Evolutionary conservation across 176 grass and related monocot genomes (phyloP), one percentile per base, ranked within the genome.

Genomic region (Avena sativa): DNA sequence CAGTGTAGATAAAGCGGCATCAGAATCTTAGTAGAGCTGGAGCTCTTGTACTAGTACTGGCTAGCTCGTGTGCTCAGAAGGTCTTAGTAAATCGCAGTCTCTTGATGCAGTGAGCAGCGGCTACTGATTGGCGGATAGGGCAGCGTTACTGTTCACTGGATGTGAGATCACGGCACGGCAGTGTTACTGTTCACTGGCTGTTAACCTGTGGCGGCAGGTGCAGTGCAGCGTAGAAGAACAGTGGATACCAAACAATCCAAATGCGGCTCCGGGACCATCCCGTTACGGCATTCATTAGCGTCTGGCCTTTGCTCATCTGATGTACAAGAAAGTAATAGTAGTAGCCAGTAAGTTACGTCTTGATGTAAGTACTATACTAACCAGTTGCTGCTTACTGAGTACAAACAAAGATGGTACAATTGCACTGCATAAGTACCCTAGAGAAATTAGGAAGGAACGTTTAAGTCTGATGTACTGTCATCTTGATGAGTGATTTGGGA

Each of bases 1-100:
- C 25, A 61, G 16, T 85, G 0, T 52, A 67, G 28, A 36, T 67
- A 81, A 85, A 64, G 63, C 38, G 62, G 47, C 71, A 55, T 6
- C 40, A 43, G 86, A 87, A 91, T 86, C 86, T 72, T 78, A 57
- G 44, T 69, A 85, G 71, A 88, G 36, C 62, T 82, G 82, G 78
- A 85, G 71, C 48, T 72, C 72, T 13, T 34, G 44, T 81, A 82
- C 52, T 78, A 62, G 30, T 81, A 82, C 52, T 78, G 71, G 32
- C 6, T n/a, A 90, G 16, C 74, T 76, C 81, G 30, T 85, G 60
- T 30, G 28, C 28, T 30, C 58, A 88, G 85, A 91, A 88, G 85
- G 84, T 81, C 43, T 84, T 12, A n/a, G 60, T 51, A 74, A 13
- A 69, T 69, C 9, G 53, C 64, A 46, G 60, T 71, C 71, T 76